Conservation (phyloP, 768 basidiomycete genomes). For the Pulveroboletus ravenelii region DNA sequence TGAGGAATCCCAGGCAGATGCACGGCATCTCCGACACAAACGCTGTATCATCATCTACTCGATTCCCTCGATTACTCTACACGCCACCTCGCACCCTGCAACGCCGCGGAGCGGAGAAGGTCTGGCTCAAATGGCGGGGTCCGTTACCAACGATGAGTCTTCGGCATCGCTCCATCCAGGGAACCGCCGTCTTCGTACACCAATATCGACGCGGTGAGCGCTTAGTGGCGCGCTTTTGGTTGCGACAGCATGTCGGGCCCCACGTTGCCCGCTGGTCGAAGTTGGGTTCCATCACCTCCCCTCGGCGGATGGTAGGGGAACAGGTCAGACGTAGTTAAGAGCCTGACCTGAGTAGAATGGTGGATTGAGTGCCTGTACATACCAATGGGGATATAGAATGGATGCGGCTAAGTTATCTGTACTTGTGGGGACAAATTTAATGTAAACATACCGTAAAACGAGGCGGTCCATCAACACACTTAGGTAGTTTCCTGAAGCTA, state of each 20-base stretch:
- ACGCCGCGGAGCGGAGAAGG: background rate
- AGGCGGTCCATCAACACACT: too few relatives aligned
- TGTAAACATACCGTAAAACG: background rate
- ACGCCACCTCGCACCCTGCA: fast-evolving
- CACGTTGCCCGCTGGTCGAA: constrained; percentile 6
- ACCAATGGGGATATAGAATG: background rate
- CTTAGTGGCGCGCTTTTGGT: constrained; percentile 13
- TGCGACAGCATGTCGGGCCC: background rate
- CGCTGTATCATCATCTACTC: background rate
- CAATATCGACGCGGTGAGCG: background rate
- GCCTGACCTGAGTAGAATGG: background rate
- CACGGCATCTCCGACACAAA: background rate
- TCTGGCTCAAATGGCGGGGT: constrained; percentile 20
- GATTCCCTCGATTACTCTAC: background rate
- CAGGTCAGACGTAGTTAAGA: background rate
- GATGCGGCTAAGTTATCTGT: too few relatives aligned
- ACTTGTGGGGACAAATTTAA: background rate
- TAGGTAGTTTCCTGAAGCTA: too few relatives aligned
- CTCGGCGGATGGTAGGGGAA: background rate
- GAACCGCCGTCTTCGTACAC: constrained; percentile 14
- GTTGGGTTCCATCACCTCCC: background rate
- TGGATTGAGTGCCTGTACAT: too few relatives aligned
- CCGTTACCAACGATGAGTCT: constrained; percentile 6
- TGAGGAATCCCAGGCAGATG: background rate
- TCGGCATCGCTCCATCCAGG: background rate